Percentiles rank a stretch among this genome's conserved stretches.
These are phyloP conservation scores for Termitomyces sp. DNA, from an alignment of 1,284 basidiomycete genomes.

Conservation along the genomic window DNA sequence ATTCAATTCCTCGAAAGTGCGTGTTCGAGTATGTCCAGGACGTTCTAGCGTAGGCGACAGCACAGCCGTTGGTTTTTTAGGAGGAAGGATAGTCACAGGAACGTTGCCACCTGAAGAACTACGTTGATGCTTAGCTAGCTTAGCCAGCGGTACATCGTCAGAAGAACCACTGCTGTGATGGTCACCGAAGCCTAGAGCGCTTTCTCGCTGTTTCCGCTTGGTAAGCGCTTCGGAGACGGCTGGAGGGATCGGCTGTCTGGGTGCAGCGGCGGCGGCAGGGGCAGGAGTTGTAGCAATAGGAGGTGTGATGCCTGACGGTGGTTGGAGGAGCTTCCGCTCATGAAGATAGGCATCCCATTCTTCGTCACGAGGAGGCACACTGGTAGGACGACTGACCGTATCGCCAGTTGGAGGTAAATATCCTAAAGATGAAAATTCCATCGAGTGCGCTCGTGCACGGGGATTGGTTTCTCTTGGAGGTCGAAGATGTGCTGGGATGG, in stretches of 20 bases:
- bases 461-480: slow-evolving; percentile 64
- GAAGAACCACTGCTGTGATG: slow-evolving; percentile 36
- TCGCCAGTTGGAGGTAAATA: slow-evolving; percentile 39
- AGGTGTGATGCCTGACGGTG: slow-evolving; percentile 69
- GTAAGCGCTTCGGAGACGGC: slow-evolving; percentile 71
- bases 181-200: slow-evolving; percentile 38
- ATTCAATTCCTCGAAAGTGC: slow-evolving; percentile 75
- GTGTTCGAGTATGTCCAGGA: slow-evolving; percentile 42
- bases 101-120: slow-evolving; percentile 29
- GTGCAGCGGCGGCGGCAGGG: slow-evolving; percentile 25
- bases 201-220: slow-evolving; percentile 64
- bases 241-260: slow-evolving; percentile 51
- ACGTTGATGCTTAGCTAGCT: slow-evolving; percentile 32
- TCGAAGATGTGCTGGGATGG: slow-evolving; percentile 50
- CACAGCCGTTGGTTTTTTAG: slow-evolving; percentile 39
- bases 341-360: slow-evolving; percentile 78
- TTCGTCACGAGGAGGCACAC: slow-evolving; percentile 61
- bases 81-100: slow-evolving; percentile 62
- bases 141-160: slow-evolving; percentile 53
- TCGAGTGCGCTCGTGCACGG: slow-evolving; percentile 59
- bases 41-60: slow-evolving; percentile 44
- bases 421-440: slow-evolving; percentile 54
- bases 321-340: slow-evolving; percentile 74
- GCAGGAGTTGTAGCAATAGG: slow-evolving; percentile 63
- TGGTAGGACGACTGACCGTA: slow-evolving; percentile 62